Base-by-base conservation (phyloP, 768 basidiomycete species). In the Cystofilobasidium macerans region DNA sequence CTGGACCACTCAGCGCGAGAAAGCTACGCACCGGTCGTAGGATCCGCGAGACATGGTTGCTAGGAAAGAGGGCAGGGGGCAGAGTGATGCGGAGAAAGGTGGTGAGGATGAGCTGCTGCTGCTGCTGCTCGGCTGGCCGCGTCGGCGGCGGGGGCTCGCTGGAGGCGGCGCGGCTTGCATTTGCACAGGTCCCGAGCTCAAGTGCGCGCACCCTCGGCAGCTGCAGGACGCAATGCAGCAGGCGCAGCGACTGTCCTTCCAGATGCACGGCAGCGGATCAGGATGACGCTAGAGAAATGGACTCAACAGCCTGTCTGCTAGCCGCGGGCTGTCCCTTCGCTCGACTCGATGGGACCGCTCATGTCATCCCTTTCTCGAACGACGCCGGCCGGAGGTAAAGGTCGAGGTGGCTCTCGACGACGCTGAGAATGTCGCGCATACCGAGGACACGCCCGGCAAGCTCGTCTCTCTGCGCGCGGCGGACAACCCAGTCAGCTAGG, bases 31-130 rank as follows among this genome's bases (percentile, higher is more conserved):
- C 89, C 91, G 82, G 76, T 95, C 92, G 77, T 95, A 94, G 32
- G 90, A 93, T 67, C 90, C 89, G 73, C 92, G 83, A 70, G 90
- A 92, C 92, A 94, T 95, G 74, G 75, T 80, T 74, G 4, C 22
- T 28, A 7, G 13, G 28, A 14, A 38, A 48, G 51, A 24, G 22
- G 54, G 48, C 5, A 5, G 30, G 26, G 40, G 48, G 24, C 5
- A 20, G 18, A 26, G 53, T 38, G 20, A 20, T 14, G 11, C 6
- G 42, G n/a, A 20, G 35, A 33, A 2, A 14, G 45, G 30, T 24
- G 28, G 42, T n/a, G 38, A 14, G 13, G n/a, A n/a, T 2, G 18
- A 30, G 54, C 11, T n/a, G n/a, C n/a, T n/a, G n/a, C n/a, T n/a
- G n/a, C n/a, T n/a, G n/a, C n/a, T n/a, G n/a, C 22, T 28, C 6